phyloP scores from a whole-genome alignment of 2,329 filamentous ascomycete genomes.

The Nemania bipapillata region DNA sequence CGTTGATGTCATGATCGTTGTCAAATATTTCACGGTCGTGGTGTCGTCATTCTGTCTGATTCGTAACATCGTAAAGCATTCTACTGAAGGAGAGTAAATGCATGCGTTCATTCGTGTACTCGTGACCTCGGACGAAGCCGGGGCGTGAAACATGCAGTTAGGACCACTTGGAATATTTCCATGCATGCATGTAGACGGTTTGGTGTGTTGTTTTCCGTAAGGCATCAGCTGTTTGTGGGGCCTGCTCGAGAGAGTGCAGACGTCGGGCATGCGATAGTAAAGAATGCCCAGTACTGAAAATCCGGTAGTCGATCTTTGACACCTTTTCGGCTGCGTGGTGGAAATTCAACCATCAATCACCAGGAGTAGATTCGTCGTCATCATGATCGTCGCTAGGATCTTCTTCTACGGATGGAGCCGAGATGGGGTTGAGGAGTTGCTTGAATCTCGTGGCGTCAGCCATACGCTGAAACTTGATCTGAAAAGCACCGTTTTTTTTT shows the following conservation, averaged over 20 bases:
- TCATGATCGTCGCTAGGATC: conserved; percentile 34
- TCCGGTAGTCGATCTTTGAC: background rate
- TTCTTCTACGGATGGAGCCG: conserved; percentile 36
- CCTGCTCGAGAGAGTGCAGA: background rate
- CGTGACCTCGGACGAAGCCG: background rate
- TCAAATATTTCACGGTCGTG: conserved; percentile 10
- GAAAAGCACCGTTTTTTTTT: conserved; percentile 60
- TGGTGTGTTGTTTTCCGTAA: background rate
- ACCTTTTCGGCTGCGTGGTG: background rate
- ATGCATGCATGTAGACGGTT: background rate
- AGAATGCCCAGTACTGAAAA: background rate
- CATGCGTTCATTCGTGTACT: background rate
- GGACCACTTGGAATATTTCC: background rate
- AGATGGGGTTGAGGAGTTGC: conserved; percentile 54
- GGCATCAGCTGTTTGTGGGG: background rate
- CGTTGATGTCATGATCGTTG: conserved; percentile 23
- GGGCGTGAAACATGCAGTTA: background rate
- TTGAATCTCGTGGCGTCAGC: conserved; percentile 55
- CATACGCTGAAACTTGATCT: conserved; percentile 59
- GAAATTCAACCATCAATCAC: conserved; percentile 23
- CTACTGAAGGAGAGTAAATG: background rate
- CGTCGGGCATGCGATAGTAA: background rate
- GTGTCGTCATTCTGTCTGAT: background rate
- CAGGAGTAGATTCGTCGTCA: conserved; percentile 10
- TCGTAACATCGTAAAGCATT: conserved; percentile 17